These are phyloP conservation scores for Orbilia ellipsospora DNA, from an alignment of 2,329 filamentous ascomycete species.

Conservation along the genomic window DNA sequence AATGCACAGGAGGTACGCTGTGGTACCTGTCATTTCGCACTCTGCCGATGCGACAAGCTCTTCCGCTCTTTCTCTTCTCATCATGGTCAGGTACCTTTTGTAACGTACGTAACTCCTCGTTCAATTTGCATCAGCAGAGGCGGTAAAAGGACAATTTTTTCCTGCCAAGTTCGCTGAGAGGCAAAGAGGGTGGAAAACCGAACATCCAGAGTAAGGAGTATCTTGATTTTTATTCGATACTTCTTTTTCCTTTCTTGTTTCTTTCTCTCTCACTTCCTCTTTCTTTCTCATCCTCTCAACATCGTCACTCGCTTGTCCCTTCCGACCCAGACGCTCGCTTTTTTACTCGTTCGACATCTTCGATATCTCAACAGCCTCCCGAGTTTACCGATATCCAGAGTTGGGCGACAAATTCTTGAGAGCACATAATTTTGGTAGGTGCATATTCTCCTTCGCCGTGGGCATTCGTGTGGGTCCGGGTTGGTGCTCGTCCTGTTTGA, in stretches of 20 bases:
- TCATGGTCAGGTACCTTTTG: slow-evolving; percentile 32
- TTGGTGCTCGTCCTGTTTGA: slow-evolving; percentile 16
- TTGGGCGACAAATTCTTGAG: neutral
- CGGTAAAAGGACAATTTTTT: neutral
- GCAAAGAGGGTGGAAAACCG: neutral
- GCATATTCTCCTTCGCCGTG: slow-evolving; percentile 18
- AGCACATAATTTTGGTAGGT: slow-evolving; percentile 25
- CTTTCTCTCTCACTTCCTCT: slow-evolving; percentile 18
- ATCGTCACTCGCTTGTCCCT: slow-evolving; percentile 43
- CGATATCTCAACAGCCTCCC: slow-evolving; percentile 1
- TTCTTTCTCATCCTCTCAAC: slow-evolving; percentile 10
- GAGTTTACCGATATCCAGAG: neutral
- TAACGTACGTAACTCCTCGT: neutral
- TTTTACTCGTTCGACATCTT: slow-evolving; percentile 1
- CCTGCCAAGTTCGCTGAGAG: slow-evolving; percentile 23
- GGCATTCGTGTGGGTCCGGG: slow-evolving; percentile 12
- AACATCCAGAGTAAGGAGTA: slow-evolving; percentile 8
- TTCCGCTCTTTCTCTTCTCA: slow-evolving; percentile 17
- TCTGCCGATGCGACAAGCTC: slow-evolving; percentile 18
- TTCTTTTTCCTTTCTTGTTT: neutral
- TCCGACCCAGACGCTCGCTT: slow-evolving; percentile 44
- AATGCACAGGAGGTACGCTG: slow-evolving; percentile 11
- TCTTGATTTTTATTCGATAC: slow-evolving; percentile 13
- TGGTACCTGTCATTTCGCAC: slow-evolving; percentile 44
- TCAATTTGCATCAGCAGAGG: slow-evolving; percentile 8